phyloP scores from a whole-genome alignment of 306 rosid species.

The Carpinus viminea region DNA sequence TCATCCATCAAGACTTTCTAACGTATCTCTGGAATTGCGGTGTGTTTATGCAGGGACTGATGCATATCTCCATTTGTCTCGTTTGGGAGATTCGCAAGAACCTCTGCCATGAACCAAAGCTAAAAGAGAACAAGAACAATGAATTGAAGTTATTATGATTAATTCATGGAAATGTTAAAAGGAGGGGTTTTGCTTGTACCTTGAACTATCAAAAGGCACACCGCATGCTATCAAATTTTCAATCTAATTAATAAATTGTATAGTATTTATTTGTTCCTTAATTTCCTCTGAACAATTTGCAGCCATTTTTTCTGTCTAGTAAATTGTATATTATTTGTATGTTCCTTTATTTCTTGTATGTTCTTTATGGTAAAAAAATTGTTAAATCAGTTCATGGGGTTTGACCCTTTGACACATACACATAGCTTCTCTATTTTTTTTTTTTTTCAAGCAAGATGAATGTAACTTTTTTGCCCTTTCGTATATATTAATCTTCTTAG shows the following conservation, averaged over 20 bases:
- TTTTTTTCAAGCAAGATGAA: too few relatives aligned
- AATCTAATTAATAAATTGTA: constrained; percentile 29
- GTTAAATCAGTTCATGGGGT: too few relatives aligned
- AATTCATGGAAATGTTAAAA: constrained; percentile 9
- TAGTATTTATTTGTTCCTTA: neutral
- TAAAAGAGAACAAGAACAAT: neutral
- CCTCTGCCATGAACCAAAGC: constrained; percentile 58
- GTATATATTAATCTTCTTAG: too few relatives aligned
- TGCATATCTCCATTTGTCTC: constrained; percentile 91
- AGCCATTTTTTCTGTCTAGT: too few relatives aligned
- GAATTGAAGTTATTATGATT: neutral
- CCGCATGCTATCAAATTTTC: constrained; percentile 31
- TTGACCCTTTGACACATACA: too few relatives aligned
- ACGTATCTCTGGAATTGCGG: constrained; percentile 5
- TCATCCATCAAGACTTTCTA: constrained; percentile 1
- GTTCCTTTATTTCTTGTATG: too few relatives aligned
- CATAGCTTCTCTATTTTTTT: too few relatives aligned
- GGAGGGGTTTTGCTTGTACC: neutral
- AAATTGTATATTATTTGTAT: too few relatives aligned
- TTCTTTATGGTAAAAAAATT: too few relatives aligned
- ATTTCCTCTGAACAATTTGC: too few relatives aligned
- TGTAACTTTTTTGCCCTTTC: too few relatives aligned
- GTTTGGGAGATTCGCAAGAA: constrained; percentile 89
- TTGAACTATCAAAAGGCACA: neutral
- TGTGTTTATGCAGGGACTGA: constrained; percentile 66